Conservation (phyloP, 2,329 filamentous ascomycete species). For the Cadophora malorum region DNA sequence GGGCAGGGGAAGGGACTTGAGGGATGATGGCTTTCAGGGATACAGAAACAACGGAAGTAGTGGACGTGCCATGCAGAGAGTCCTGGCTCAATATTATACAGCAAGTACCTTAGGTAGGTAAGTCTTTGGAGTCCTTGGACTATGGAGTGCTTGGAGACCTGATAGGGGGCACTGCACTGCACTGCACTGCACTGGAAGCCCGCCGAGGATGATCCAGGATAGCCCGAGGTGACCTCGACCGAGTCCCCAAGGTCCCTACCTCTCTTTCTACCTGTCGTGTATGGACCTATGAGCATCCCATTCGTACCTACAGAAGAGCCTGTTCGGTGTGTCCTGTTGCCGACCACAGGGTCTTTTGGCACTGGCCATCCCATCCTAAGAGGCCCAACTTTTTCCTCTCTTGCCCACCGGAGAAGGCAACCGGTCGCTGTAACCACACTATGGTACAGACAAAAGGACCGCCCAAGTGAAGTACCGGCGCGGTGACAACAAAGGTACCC, state of each 20-base stretch:
- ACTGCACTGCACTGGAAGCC: no score
- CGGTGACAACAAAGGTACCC: constrained; percentile 17
- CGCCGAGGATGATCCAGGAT: background rate
- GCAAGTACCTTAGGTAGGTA: background rate
- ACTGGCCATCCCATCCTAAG: background rate
- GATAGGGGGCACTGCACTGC: background rate
- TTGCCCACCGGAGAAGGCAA: background rate
- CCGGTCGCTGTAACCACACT: background rate
- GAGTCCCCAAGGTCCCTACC: background rate
- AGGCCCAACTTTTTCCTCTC: background rate
- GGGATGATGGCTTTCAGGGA: no score
- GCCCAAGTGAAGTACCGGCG: background rate
- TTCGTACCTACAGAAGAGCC: no score
- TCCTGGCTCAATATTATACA: background rate
- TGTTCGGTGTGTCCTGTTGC: no score
- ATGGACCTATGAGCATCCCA: no score
- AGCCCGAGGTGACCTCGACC: background rate
- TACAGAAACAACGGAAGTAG: no score
- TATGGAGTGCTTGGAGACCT: no score
- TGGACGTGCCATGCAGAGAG: no score
- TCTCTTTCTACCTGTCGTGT: no score
- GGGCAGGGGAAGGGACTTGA: background rate
- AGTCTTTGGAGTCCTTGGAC: background rate
- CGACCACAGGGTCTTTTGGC: no score
- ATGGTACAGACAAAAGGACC: constrained; percentile 7